These are phyloP conservation scores for Cordyceps militaris DNA, from an alignment of 2,329 filamentous ascomycete species.

Conservation along the genomic window DNA sequence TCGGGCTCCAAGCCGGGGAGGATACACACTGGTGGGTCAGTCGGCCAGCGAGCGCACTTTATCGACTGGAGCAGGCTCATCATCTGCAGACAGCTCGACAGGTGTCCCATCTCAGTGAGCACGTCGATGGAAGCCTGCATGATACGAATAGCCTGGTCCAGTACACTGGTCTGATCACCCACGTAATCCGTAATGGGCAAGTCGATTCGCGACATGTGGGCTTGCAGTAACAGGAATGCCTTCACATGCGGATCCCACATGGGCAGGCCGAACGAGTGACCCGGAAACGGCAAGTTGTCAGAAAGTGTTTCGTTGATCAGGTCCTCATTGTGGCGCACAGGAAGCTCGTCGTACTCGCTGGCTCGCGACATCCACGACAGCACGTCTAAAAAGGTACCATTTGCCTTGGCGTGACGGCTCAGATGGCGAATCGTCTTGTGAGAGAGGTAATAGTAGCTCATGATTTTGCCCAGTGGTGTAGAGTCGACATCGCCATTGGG, in stretches of 20 bases:
- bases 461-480: conserved; percentile 91
- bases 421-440: conserved; percentile 91
- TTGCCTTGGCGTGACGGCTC: conserved; percentile 64
- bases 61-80: conserved; percentile 82
- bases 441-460: conserved; percentile 98
- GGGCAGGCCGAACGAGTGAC: conserved; percentile 60
- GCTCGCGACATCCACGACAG: conserved; percentile 90
- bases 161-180: conserved; percentile 80
- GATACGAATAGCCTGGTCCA: conserved; percentile 95
- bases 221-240: conserved; percentile 85
- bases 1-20: conserved; percentile 61
- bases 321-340: conserved; percentile 96
- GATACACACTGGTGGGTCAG: conserved; percentile 70
- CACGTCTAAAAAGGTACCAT: conserved; percentile 72
- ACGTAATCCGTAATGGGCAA: conserved; percentile 96
- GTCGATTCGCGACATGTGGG: conserved; percentile 87
- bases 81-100: conserved; percentile 73
- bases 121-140: conserved; percentile 93
- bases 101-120: conserved; percentile 77
- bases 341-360: conserved; percentile 94
- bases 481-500: conserved; percentile 84
- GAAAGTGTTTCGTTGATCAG: conserved; percentile 90
- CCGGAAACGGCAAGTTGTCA: conserved; percentile 63
- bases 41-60: conserved; percentile 88
- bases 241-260: conserved; percentile 99